These are phyloP conservation scores for Papiliotrema flavescens DNA, from an alignment of 1,284 basidiomycete species.

Conservation along the genomic window DNA sequence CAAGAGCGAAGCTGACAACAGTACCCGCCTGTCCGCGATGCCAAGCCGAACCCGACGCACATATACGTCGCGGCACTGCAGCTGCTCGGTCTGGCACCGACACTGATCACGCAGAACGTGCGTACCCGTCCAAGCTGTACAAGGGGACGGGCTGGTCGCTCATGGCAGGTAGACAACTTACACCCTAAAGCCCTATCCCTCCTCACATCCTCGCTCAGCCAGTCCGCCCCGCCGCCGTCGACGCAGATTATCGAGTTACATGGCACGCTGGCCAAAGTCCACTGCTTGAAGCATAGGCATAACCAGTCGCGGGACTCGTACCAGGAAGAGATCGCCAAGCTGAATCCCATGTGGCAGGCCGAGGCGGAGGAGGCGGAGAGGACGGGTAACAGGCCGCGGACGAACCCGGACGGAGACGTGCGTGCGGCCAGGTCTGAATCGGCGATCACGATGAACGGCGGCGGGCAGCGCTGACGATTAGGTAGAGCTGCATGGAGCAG, in stretches of 20 bases:
- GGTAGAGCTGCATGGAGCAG: constrained; percentile 74
- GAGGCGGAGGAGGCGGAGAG: constrained; percentile 65
- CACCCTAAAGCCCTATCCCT: constrained; percentile 67
- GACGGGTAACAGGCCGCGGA: constrained; percentile 62
- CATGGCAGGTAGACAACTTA: constrained; percentile 70
- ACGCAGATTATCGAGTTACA: constrained; percentile 74
- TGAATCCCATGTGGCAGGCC: constrained; percentile 76
- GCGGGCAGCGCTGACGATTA: constrained; percentile 33
- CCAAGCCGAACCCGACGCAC: constrained; percentile 81
- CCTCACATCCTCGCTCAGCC: constrained; percentile 19
- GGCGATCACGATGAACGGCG: neutral
- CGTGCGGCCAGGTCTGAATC: constrained; percentile 31
- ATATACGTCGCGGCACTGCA: constrained; percentile 78
- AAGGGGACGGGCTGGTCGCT: neutral
- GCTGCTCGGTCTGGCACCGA: constrained; percentile 59
- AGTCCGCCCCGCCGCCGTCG: constrained; percentile 3
- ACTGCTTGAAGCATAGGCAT: constrained; percentile 67
- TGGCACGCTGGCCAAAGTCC: constrained; percentile 78
- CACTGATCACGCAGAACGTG: constrained; percentile 79
- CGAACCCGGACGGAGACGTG: constrained; percentile 90
- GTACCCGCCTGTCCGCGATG: constrained; percentile 73
- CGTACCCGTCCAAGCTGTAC: neutral
- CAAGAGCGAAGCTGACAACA: constrained; percentile 6
- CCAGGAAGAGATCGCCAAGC: constrained; percentile 65
- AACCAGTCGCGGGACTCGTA: constrained; percentile 63